Conservation (phyloP, 768 basidiomycete species). For the Amanita inopinata region DNA sequence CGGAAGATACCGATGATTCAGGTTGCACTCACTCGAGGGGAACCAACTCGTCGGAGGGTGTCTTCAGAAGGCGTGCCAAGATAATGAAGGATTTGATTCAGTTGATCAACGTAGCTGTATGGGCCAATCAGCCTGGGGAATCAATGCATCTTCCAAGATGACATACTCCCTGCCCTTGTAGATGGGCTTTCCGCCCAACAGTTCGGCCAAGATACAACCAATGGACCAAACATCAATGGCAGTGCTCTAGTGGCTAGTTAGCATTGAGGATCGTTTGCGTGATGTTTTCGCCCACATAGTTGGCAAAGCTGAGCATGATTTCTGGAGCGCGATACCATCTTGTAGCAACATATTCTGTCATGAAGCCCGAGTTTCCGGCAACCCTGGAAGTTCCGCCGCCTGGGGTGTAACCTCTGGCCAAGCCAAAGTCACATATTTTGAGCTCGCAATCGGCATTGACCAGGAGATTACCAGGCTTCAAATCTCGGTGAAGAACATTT, state of each 20-base stretch:
- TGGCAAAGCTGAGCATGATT: constrained; percentile 97
- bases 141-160: background rate
- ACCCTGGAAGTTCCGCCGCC: constrained; percentile 65
- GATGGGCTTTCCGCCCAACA: constrained; percentile 88
- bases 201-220: constrained; percentile 90
- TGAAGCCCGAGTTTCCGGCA: constrained; percentile 85
- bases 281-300: constrained; percentile 57
- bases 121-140: background rate
- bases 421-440: constrained; percentile 98
- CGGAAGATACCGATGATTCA: background rate
- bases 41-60: constrained; percentile 91
- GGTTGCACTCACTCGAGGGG: constrained; percentile 61
- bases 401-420: constrained; percentile 89
- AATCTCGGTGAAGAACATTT: constrained; percentile 92
- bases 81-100: constrained; percentile 96
- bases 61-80: constrained; percentile 98
- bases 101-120: constrained; percentile 88
- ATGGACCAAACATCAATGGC: constrained; percentile 96
- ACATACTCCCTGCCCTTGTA: constrained; percentile 95
- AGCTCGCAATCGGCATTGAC: constrained; percentile 98
- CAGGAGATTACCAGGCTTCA: constrained; percentile 90
- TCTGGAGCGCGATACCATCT: constrained; percentile 98
- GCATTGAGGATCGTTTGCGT: constrained; percentile 1
- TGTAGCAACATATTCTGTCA: constrained; percentile 99
- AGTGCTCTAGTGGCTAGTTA: constrained; percentile 47